Evolutionary conservation across 345 rosid genomes (phyloP).

Genomic region (Lagerstroemia speciosa): DNA sequence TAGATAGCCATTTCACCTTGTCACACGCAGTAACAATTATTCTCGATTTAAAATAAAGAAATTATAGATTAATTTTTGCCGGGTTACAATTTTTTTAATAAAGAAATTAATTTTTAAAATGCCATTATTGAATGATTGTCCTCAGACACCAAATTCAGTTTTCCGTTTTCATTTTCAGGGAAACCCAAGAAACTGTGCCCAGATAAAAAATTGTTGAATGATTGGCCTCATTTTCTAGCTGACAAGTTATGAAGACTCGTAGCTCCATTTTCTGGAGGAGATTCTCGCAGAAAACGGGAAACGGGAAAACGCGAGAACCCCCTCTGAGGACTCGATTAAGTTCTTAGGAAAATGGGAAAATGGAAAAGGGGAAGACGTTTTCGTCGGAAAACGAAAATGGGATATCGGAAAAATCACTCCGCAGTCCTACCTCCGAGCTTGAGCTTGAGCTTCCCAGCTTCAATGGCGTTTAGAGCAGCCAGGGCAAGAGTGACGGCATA

Average conservation of each 20-base stretch:
- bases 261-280: background rate
- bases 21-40: too few relatives aligned
- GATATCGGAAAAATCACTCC: background rate
- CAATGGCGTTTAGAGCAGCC: constrained; percentile 46
- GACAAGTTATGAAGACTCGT: background rate
- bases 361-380: background rate
- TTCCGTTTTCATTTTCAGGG: background rate
- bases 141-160: background rate
- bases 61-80: too few relatives aligned
- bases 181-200: background rate
- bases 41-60: too few relatives aligned
- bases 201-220: too few relatives aligned
- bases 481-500: constrained; percentile 70
- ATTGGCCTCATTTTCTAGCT: background rate
- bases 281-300: background rate
- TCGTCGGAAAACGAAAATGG: background rate
- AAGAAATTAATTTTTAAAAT: background rate
- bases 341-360: background rate
- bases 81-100: background rate
- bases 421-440: constrained; percentile 67
- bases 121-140: background rate
- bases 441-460: constrained; percentile 48
- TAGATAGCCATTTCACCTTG: too few relatives aligned
- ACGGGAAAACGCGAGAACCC: background rate
- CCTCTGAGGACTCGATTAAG: background rate